A percentile compares a stretch with the other conserved stretches of the same genome.
These are phyloP conservation scores for Gypsophila paniculata DNA, from an alignment of 179 eudicot species.

Conservation along the genomic window DNA sequence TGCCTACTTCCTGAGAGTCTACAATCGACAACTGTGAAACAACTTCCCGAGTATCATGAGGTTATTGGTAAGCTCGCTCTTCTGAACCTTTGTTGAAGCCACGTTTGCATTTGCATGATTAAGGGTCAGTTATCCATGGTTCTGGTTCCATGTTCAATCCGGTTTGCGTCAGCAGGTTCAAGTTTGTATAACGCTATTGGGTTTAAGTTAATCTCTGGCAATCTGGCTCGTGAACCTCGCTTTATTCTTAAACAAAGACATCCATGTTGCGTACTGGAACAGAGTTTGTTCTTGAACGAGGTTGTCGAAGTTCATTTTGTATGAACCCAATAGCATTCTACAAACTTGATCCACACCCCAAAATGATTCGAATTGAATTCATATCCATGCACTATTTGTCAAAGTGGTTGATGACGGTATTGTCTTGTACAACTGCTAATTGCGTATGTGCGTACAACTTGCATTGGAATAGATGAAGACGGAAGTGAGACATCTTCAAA, in stretches of 20 bases:
- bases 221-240: not conserved
- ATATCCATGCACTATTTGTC: no score
- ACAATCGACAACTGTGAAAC: conserved; percentile 73
- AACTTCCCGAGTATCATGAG: conserved; percentile 65
- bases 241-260: no score
- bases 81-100: not conserved
- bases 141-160: not conserved
- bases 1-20: conserved; percentile 97
- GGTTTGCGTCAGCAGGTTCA: not conserved
- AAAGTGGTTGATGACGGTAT: not conserved
- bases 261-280: not conserved
- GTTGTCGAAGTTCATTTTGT: no score
- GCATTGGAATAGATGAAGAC: conserved; percentile 60
- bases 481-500: conserved; percentile 47
- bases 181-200: not conserved
- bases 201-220: not conserved
- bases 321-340: no score
- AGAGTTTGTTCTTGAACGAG: no score
- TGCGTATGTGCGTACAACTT: not conserved
- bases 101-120: not conserved
- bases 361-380: no score
- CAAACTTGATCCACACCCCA: no score
- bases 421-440: not conserved
- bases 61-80: conserved; percentile 38
- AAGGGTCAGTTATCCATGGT: not conserved